A percentile compares a stretch with the other conserved stretches of the same genome.
Evolutionary conservation across 306 rosid species (phyloP).

Genomic region (Cicer bijugum): DNA sequence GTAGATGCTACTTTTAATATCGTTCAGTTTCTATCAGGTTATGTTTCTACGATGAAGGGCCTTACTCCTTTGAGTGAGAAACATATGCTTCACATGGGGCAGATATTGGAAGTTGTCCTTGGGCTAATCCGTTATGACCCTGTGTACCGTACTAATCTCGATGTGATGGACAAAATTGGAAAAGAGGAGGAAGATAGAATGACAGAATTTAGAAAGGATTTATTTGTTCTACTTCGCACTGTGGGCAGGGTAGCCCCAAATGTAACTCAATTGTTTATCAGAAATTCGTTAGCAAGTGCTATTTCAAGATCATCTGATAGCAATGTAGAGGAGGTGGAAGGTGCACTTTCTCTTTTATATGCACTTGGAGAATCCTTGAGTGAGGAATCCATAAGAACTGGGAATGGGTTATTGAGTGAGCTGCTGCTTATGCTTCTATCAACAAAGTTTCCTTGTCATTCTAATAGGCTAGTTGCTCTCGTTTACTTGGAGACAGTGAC

Average conservation of each 20-base stretch:
- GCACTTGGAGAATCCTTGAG: constrained; percentile 83
- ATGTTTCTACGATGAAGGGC: constrained; percentile 76
- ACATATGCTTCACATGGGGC: constrained; percentile 77
- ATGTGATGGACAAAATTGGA: constrained; percentile 81
- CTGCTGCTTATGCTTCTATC: constrained; percentile 79
- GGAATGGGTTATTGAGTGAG: constrained; percentile 74
- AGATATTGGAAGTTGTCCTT: constrained; percentile 82
- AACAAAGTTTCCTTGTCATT: constrained; percentile 85
- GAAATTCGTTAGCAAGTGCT: constrained; percentile 69
- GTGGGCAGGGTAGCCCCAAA: constrained; percentile 72
- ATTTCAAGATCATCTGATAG: constrained; percentile 68
- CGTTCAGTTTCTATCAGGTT: constrained; percentile 81
- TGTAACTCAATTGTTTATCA: constrained; percentile 72
- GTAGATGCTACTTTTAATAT: constrained; percentile 76
- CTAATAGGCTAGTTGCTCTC: constrained; percentile 93
- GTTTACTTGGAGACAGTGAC: constrained; percentile 87
- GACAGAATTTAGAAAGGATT: constrained; percentile 88
- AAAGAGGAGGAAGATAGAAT: constrained; percentile 92
- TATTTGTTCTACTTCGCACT: constrained; percentile 67
- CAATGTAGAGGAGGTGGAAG: constrained; percentile 92
- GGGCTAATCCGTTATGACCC: constrained; percentile 79
- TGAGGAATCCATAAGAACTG: constrained; percentile 70
- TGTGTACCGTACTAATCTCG: constrained; percentile 67
- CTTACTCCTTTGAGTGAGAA: constrained; percentile 71
- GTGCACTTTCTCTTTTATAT: constrained; percentile 77